These are phyloP conservation scores for Neurospora sp. DNA, from an alignment of 495 filamentous ascomycete genomes.

Conservation along the genomic window DNA sequence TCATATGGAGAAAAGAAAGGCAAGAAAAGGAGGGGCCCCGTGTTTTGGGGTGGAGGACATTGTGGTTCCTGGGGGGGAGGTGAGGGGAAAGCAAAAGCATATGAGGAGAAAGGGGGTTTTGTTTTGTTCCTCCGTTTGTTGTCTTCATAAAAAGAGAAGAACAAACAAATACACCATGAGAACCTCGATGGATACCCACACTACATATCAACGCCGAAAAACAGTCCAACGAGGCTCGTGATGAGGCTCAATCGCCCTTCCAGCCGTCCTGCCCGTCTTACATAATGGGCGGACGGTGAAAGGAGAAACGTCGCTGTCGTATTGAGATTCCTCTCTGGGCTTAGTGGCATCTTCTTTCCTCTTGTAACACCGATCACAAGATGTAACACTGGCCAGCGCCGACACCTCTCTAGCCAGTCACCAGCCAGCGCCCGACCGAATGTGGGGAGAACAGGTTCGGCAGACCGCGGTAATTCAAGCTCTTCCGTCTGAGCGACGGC, in stretches of 20 bases:
- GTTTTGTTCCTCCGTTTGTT: not conserved
- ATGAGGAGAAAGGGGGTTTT: not conserved
- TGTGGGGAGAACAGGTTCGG: slow-evolving; percentile 2
- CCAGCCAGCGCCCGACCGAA: not conserved
- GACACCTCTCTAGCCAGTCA: not conserved
- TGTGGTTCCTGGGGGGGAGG: not conserved
- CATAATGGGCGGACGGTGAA: not conserved
- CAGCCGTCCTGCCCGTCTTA: not conserved
- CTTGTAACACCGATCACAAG: not conserved
- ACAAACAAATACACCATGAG: not conserved
- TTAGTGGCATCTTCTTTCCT: not conserved
- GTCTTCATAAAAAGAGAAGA: not conserved
- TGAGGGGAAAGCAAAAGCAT: not conserved
- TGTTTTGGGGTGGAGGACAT: not conserved
- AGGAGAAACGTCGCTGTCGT: not conserved
- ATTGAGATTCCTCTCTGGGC: not conserved
- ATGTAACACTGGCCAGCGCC: not conserved
- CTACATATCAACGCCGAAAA: not conserved
- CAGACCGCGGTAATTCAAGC: slow-evolving; percentile 7
- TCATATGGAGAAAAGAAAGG: not conserved
- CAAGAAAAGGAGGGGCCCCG: not conserved
- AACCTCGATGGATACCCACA: not conserved
- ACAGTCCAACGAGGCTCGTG: not conserved
- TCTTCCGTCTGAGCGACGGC: slow-evolving; percentile 5
- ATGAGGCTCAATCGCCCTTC: not conserved